These are phyloP conservation scores for Tulasnella sp. DNA, from an alignment of 768 basidiomycete species.

Conservation along the genomic window DNA sequence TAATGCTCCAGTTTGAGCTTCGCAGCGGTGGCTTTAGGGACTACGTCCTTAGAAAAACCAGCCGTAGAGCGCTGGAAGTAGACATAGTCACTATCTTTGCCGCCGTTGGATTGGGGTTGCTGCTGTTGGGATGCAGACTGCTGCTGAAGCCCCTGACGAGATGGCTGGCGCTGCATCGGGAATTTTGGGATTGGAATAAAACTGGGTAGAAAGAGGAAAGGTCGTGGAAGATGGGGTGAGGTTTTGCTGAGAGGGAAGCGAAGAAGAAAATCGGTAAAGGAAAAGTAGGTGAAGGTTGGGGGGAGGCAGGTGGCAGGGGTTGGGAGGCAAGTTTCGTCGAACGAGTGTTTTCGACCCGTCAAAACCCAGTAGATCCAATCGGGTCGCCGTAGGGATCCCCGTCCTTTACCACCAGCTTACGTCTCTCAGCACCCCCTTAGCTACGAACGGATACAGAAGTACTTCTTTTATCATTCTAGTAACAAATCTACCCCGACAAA, in stretches of 20 bases:
- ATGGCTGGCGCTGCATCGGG: constrained; percentile 34
- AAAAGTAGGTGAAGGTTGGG: not conserved
- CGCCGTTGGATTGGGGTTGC: constrained; percentile 22
- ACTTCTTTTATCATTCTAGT: constrained; percentile 11
- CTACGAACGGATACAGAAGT: not conserved
- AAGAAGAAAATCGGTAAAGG: constrained; percentile 10
- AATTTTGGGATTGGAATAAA: not conserved
- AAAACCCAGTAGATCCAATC: constrained; percentile 3
- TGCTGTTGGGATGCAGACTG: constrained; percentile 32
- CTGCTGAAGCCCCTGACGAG: constrained; percentile 33
- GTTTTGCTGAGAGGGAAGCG: not conserved
- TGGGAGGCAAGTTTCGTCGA: constrained; percentile 7
- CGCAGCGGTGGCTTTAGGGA: constrained; percentile 84
- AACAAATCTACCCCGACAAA: not conserved
- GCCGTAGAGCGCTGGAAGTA: constrained; percentile 84
- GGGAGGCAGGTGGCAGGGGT: constrained; percentile 17
- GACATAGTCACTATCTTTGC: constrained; percentile 69
- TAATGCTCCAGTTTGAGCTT: constrained; percentile 96
- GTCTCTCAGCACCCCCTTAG: constrained; percentile 23
- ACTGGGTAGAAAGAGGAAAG: constrained; percentile 1
- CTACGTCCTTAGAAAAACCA: constrained; percentile 77
- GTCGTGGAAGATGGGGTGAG: constrained; percentile 2
- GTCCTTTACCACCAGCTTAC: constrained; percentile 13
- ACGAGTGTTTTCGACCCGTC: constrained; percentile 10
- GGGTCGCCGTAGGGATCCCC: not conserved